Conservation (phyloP, 192 early-diverging fungal genomes). For the Physocladia obscura region DNA sequence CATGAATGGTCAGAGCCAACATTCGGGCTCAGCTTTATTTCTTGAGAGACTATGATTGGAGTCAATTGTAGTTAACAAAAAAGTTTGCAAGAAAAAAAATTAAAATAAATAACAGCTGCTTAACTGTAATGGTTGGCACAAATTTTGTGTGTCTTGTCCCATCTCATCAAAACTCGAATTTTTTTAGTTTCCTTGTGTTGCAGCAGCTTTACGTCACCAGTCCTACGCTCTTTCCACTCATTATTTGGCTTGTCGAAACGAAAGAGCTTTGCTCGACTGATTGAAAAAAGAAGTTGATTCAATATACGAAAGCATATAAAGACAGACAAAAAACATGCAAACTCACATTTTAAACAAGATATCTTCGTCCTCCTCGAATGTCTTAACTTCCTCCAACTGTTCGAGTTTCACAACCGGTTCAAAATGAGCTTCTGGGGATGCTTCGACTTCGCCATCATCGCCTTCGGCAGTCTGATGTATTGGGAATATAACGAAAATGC, state of each 20-base stretch:
- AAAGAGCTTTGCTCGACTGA: constrained; percentile 95
- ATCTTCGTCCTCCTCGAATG: constrained; percentile 93
- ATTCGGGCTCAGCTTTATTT: constrained; percentile 90
- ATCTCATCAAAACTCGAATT: constrained; percentile 96
- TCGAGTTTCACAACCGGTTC: constrained; percentile 93
- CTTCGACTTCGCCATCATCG: constrained; percentile 75
- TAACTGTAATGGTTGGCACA: constrained; percentile 95
- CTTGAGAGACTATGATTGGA: constrained; percentile 60
- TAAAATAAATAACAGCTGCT: constrained; percentile 8
- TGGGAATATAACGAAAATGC: too few relatives aligned
- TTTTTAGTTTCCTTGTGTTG: constrained; percentile 87
- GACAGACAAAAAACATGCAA: background rate
- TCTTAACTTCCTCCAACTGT: constrained; percentile 87
- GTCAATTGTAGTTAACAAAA: too few relatives aligned
- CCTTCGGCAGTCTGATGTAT: constrained; percentile 23
- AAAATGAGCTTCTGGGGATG: constrained; percentile 89
- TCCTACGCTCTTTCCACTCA: constrained; percentile 99
- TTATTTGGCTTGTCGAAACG: constrained; percentile 87
- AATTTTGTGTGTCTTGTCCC: constrained; percentile 98
- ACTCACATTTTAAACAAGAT: constrained; percentile 84
- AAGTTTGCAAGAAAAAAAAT: background rate
- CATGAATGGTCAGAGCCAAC: constrained; percentile 98
- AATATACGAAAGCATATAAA: constrained; percentile 11
- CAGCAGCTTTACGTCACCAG: constrained; percentile 94
- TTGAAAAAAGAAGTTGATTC: constrained; percentile 13